Conservation (phyloP, 176 grass and related monocot species). For the Puya raimondii region DNA sequence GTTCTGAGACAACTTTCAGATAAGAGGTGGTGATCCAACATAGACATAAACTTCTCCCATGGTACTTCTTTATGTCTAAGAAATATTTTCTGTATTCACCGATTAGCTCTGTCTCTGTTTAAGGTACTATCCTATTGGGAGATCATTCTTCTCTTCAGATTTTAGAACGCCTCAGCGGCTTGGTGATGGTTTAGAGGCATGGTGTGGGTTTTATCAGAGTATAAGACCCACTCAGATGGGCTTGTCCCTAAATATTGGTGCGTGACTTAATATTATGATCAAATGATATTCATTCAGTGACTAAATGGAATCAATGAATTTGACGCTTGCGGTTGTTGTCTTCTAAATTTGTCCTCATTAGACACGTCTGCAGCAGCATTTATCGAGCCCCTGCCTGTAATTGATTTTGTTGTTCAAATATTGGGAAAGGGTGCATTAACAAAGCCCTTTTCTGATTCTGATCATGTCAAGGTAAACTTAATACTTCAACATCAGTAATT, state of each 20-base stretch:
- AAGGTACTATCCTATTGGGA: conserved; percentile 41
- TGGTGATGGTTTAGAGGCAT: conserved; percentile 29
- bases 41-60: neutral
- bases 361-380: conserved; percentile 53
- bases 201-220: conserved; percentile 78
- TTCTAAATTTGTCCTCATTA: conserved; percentile 17
- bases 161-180: neutral
- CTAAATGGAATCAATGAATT: neutral
- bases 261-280: neutral
- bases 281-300: neutral
- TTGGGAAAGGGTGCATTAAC: conserved; percentile 23
- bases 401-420: conserved; percentile 28
- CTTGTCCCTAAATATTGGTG: conserved; percentile 55
- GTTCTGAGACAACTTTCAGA: conserved; percentile 37
- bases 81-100: neutral
- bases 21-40: conserved; percentile 9
- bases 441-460: conserved; percentile 19
- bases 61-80: neutral
- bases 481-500: neutral
- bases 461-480: conserved; percentile 31
- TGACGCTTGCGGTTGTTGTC: neutral
- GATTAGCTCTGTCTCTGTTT: neutral
- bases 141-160: conserved; percentile 57
- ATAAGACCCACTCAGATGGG: conserved; percentile 58
- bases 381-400: conserved; percentile 28